A percentile compares a stretch with the other conserved stretches of the same genome.
phyloP scores from a whole-genome alignment of 2,329 filamentous ascomycete genomes.

The Colletotrichum tropicale region DNA sequence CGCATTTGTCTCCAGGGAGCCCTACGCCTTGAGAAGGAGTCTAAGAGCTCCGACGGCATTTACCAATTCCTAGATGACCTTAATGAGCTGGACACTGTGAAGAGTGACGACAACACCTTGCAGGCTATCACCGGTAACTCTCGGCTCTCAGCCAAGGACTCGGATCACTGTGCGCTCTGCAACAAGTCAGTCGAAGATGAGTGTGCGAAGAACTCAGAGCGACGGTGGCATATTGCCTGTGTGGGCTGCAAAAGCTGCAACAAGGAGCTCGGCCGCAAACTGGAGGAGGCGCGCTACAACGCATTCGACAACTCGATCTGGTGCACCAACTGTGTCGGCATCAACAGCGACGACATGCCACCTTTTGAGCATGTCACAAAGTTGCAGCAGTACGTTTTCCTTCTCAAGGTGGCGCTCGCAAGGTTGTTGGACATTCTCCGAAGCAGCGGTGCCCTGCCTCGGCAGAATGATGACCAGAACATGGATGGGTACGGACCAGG shows the following conservation, averaged over 20 bases:
- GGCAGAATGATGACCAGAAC: conserved; percentile 75
- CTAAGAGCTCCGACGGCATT: conserved; percentile 73
- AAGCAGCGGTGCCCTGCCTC: conserved; percentile 80
- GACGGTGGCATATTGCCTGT: conserved; percentile 85
- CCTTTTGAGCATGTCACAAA: conserved; percentile 79
- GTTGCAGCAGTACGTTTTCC: conserved; percentile 91
- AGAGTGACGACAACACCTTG: conserved; percentile 71
- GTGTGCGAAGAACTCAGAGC: conserved; percentile 76
- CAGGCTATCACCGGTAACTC: conserved; percentile 71
- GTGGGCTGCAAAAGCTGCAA: conserved; percentile 73
- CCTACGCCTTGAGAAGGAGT: conserved; percentile 87
- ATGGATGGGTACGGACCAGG: conserved; percentile 69
- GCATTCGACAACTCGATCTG: conserved; percentile 70
- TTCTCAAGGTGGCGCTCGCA: conserved; percentile 89
- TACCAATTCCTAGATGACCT: conserved; percentile 85
- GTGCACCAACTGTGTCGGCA: conserved; percentile 70
- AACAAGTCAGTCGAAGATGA: conserved; percentile 92
- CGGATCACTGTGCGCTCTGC: conserved; percentile 84
- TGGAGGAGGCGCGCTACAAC: conserved; percentile 75
- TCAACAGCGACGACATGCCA: conserved; percentile 55
- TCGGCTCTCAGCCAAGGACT: conserved; percentile 73
- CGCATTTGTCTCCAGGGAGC: conserved; percentile 95
- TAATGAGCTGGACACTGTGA: conserved; percentile 78
- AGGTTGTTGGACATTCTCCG: conserved; percentile 86
- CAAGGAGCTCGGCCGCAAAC: conserved; percentile 69